Conservation (phyloP, 176 grass and related monocot species). For the Cymbopogon citratus region DNA sequence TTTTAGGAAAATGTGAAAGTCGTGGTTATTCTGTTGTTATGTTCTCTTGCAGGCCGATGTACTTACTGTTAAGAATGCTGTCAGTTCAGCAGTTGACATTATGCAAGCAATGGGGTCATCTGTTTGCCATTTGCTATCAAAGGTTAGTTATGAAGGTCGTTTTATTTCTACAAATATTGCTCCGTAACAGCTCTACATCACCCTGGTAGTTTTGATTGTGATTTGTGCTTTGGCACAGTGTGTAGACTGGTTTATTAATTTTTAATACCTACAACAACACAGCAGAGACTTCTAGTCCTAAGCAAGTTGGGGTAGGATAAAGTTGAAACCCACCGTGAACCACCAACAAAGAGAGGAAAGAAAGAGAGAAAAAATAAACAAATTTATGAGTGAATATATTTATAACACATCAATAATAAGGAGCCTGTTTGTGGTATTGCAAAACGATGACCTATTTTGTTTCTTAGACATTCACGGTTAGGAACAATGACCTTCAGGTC, state of each 20-base stretch:
- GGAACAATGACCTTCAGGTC: background rate
- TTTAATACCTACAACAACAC: background rate
- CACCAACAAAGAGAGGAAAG: background rate
- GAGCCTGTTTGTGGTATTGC: background rate
- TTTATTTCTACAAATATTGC: background rate
- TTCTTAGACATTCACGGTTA: background rate
- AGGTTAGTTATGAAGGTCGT: slow-evolving; percentile 42
- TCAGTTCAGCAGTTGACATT: slow-evolving; percentile 91
- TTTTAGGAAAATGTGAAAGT: slow-evolving; percentile 28
- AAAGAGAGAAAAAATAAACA: background rate
- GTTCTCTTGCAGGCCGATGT: slow-evolving; percentile 60
- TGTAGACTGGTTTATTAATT: slow-evolving; percentile 5
- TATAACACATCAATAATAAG: background rate
- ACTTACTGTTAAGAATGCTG: slow-evolving; percentile 78
- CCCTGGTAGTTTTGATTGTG: slow-evolving; percentile 16
- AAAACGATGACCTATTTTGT: background rate
- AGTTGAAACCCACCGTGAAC: background rate
- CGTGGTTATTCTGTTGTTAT: slow-evolving; percentile 2
- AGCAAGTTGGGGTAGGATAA: background rate
- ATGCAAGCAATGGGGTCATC: slow-evolving; percentile 94
- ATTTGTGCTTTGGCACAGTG: background rate
- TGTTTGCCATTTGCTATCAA: slow-evolving; percentile 71
- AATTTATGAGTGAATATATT: background rate
- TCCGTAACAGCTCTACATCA: slow-evolving; percentile 9
- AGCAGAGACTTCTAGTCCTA: background rate